These are phyloP conservation scores for Trichosporon coremiiforme DNA, from an alignment of 1,284 basidiomycete genomes.

Conservation along the genomic window DNA sequence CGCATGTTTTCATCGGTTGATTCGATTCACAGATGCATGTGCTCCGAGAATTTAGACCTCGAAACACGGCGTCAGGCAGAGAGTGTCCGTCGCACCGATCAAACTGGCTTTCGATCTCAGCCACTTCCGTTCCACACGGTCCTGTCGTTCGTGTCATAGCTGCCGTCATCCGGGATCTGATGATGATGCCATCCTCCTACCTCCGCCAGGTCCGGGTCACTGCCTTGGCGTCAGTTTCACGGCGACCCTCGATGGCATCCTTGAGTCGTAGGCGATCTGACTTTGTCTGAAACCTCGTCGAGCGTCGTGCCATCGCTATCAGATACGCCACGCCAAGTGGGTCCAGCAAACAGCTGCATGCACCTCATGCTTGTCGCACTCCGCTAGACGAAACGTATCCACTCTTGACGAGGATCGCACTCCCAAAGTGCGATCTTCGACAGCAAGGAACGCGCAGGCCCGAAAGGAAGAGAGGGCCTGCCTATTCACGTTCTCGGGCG, in stretches of 20 bases:
- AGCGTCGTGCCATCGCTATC: neutral
- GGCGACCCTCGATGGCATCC: neutral
- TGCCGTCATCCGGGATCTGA: constrained; percentile 17
- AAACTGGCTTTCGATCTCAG: neutral
- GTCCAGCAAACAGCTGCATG: neutral
- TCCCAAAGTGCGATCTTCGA: neutral
- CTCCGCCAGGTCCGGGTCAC: neutral
- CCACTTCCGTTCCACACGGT: neutral
- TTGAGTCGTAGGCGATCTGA: neutral
- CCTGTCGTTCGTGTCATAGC: neutral
- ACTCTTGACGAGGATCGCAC: neutral
- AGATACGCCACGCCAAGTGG: neutral
- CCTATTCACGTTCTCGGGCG: neutral
- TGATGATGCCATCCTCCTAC: neutral
- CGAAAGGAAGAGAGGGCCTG: neutral
- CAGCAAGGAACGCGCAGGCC: neutral
- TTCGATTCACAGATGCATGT: neutral
- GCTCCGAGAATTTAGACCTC: neutral
- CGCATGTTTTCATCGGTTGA: neutral
- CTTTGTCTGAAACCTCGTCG: neutral
- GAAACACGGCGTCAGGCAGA: neutral
- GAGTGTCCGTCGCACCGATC: neutral
- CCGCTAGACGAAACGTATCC: neutral
- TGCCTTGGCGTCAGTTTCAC: neutral
- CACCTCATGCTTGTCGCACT: neutral